Conservation (phyloP, 768 basidiomycete genomes). For the Inosperma sp. region DNA sequence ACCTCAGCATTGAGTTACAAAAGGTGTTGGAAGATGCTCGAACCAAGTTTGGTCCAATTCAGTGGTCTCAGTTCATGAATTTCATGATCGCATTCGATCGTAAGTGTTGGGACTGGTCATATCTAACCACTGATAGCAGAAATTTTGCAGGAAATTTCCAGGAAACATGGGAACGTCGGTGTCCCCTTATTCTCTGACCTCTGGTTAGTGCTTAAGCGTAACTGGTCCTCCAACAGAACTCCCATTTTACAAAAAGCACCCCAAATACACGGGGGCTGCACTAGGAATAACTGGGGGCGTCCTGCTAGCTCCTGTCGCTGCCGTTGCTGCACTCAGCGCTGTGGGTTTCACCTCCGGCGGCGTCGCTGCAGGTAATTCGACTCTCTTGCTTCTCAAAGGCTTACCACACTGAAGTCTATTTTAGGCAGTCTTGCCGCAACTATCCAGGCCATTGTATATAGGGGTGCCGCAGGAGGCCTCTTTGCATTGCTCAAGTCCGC, state of each 20-base stretch:
- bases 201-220: not conserved
- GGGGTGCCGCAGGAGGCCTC: constrained; percentile 9
- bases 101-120: not conserved
- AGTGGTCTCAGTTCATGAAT: not conserved
- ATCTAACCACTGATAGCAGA: not conserved
- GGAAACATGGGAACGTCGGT: not conserved
- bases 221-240: not conserved
- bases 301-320: not conserved
- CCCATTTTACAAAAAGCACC: not conserved
- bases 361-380: not conserved
- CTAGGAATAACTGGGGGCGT: not conserved
- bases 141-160: not conserved
- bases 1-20: not conserved
- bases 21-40: not conserved
- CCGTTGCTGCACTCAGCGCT: not conserved
- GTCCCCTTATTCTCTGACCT: not conserved
- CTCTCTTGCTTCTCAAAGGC: not conserved
- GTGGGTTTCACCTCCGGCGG: constrained; percentile 1
- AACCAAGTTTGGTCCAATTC: not conserved
- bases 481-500: constrained; percentile 13
- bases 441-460: constrained; percentile 6
- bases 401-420: not conserved
- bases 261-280: not conserved
- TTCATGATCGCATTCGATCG: not conserved
- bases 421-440: constrained; percentile 9